A percentile compares a stretch with the other conserved stretches of the same genome.
These are phyloP conservation scores for Amorphotheca resinae DNA, from an alignment of 495 filamentous ascomycete species.

Conservation along the genomic window DNA sequence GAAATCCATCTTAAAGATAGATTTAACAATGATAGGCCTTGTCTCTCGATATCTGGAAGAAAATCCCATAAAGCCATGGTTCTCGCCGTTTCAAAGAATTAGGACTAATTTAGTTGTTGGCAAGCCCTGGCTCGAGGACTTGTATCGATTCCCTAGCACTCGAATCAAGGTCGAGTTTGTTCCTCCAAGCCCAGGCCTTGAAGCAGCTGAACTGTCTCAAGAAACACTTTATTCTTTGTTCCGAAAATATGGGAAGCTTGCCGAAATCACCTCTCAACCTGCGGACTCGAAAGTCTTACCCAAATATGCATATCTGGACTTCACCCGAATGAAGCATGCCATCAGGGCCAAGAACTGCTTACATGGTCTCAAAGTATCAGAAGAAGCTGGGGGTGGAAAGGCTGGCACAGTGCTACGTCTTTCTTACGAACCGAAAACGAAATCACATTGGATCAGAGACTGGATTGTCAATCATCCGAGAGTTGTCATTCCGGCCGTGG, in stretches of 20 bases:
- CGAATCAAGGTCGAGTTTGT: conserved; percentile 76
- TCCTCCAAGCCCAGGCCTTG: conserved; percentile 46
- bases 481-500: conserved; percentile 71
- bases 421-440: conserved; percentile 66
- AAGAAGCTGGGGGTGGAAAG: conserved; percentile 56
- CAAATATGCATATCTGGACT: conserved; percentile 68
- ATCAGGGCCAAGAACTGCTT: conserved; percentile 88
- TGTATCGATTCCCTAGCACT: conserved; percentile 67
- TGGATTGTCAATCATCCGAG: conserved; percentile 85
- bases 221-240: conserved; percentile 83
- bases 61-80: conserved; percentile 74
- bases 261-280: conserved; percentile 66
- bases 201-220: conserved; percentile 66
- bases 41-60: conserved; percentile 40
- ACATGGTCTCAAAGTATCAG: conserved; percentile 65
- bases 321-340: conserved; percentile 45
- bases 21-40: conserved; percentile 11
- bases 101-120: conserved; percentile 60
- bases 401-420: conserved; percentile 62
- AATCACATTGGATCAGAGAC: conserved; percentile 66
- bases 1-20: conserved; percentile 4
- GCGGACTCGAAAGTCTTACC: conserved; percentile 74
- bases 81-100: conserved; percentile 67
- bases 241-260: conserved; percentile 75
- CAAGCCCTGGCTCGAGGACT: conserved; percentile 88